Conservation (phyloP, 2,329 filamentous ascomycete genomes). For the Neopestalotiopsis sp. region DNA sequence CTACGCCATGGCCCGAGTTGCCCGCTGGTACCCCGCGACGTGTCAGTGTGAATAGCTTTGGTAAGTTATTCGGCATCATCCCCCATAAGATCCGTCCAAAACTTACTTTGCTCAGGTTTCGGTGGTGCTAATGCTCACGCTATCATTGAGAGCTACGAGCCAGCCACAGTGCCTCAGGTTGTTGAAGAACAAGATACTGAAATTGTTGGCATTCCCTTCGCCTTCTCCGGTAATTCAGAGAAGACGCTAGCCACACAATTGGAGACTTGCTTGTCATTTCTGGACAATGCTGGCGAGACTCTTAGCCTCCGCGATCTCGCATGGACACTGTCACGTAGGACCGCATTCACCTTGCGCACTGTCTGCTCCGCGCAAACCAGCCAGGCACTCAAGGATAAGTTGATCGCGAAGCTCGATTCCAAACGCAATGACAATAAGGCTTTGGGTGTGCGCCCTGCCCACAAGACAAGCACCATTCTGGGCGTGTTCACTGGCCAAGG, state of each 20-base stretch:
- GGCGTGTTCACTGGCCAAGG: slow-evolving; percentile 33
- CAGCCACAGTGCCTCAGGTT: neutral
- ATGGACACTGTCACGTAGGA: no score
- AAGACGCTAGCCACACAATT: no score
- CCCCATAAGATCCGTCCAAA: neutral
- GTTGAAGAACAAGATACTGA: fast-evolving
- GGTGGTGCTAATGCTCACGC: slow-evolving; percentile 24
- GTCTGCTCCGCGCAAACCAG: no score
- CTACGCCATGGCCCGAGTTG: slow-evolving; percentile 12
- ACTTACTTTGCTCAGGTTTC: slow-evolving; percentile 20
- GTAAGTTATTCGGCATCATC: neutral
- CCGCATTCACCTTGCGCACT: no score
- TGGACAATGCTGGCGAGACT: no score
- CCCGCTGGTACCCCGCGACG: neutral
- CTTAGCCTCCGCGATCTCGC: no score
- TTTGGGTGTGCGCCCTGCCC: no score
- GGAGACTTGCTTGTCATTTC: no score
- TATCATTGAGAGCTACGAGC: slow-evolving; percentile 18
- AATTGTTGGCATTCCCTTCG: neutral
- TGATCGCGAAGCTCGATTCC: neutral
- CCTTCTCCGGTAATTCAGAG: neutral
- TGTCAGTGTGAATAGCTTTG: slow-evolving; percentile 16
- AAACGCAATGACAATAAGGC: neutral
- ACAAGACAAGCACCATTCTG: slow-evolving; percentile 19
- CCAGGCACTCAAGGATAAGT: neutral